Percentiles rank a stretch among this genome's conserved stretches.
Evolutionary conservation across 2,329 filamentous ascomycete genomes (phyloP).

Genomic region (Alternaria arborescens): DNA sequence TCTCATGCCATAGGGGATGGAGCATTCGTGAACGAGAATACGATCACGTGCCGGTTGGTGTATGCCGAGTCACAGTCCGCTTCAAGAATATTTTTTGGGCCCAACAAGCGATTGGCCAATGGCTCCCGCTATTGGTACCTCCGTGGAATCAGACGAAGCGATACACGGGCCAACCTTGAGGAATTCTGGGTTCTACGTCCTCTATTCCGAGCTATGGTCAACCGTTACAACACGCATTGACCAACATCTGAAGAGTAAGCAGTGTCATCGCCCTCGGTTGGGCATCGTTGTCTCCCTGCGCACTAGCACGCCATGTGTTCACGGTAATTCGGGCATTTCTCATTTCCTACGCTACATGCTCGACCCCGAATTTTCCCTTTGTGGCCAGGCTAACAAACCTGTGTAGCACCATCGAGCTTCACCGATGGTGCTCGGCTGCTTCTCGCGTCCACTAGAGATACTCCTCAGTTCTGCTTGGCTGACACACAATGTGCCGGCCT

Average conservation of each 20-base stretch:
- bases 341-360: slow-evolving; percentile 33
- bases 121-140: slow-evolving; percentile 24
- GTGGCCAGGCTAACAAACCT: slow-evolving; percentile 46
- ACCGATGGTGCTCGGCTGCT: slow-evolving; percentile 35
- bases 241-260: slow-evolving; percentile 27
- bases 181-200: slow-evolving; percentile 23
- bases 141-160: slow-evolving; percentile 34
- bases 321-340: slow-evolving; percentile 31
- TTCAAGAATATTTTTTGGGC: slow-evolving; percentile 37
- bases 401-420: slow-evolving; percentile 45
- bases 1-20: slow-evolving; percentile 45
- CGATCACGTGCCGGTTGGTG: slow-evolving; percentile 48
- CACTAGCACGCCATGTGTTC: slow-evolving; percentile 23
- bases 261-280: slow-evolving; percentile 31
- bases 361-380: slow-evolving; percentile 33
- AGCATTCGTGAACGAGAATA: slow-evolving; percentile 46
- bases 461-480: slow-evolving; percentile 41
- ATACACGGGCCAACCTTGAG: slow-evolving; percentile 30
- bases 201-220: slow-evolving; percentile 27
- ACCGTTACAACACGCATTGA: slow-evolving; percentile 39
- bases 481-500: slow-evolving; percentile 42
- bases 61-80: slow-evolving; percentile 47
- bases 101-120: slow-evolving; percentile 44
- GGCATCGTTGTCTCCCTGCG: slow-evolving; percentile 25
- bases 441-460: slow-evolving; percentile 34